phyloP scores from a whole-genome alignment of 305 asterid species.

The Fraxinus sp. region DNA sequence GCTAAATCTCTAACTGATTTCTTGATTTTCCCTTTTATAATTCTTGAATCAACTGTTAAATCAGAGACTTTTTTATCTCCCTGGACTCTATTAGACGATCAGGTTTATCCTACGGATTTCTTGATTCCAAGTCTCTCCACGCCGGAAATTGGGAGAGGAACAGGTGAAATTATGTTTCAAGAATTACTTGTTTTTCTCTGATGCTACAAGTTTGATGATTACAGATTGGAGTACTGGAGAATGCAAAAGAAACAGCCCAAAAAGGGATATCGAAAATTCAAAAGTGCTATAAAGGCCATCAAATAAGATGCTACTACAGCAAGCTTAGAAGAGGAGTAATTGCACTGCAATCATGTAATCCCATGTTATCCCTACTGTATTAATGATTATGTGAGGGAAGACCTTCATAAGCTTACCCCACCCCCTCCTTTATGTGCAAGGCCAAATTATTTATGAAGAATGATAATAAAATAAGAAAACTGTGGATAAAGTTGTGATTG shows the following conservation, averaged over 20 bases:
- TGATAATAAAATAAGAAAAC: background rate
- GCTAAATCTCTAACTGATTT: background rate
- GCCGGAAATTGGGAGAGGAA: background rate
- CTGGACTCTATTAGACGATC: background rate
- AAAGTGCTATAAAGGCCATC: constrained; percentile 45
- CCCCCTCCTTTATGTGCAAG: background rate
- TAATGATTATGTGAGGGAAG: background rate
- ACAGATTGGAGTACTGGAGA: constrained; percentile 28
- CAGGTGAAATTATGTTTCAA: background rate
- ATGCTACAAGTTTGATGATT: constrained; percentile 2
- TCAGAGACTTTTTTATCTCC: background rate
- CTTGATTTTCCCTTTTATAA: background rate
- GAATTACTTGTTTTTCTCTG: background rate
- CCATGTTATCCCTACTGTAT: constrained; percentile 14
- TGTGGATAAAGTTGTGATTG: background rate
- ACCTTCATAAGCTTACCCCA: background rate
- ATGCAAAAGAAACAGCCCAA: constrained; percentile 22
- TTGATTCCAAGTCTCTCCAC: background rate
- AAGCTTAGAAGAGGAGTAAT: constrained; percentile 46
- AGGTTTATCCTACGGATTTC: background rate
- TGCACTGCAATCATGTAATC: constrained; percentile 67
- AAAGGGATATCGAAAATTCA: constrained; percentile 38
- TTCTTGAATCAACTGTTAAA: background rate
- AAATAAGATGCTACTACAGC: constrained; percentile 34
- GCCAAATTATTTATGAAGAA: background rate